Percentiles rank a stretch among this genome's conserved stretches.
These are phyloP conservation scores for Populus hybrid DNA, from an alignment of 441 rosid genomes.

Conservation along the genomic window DNA sequence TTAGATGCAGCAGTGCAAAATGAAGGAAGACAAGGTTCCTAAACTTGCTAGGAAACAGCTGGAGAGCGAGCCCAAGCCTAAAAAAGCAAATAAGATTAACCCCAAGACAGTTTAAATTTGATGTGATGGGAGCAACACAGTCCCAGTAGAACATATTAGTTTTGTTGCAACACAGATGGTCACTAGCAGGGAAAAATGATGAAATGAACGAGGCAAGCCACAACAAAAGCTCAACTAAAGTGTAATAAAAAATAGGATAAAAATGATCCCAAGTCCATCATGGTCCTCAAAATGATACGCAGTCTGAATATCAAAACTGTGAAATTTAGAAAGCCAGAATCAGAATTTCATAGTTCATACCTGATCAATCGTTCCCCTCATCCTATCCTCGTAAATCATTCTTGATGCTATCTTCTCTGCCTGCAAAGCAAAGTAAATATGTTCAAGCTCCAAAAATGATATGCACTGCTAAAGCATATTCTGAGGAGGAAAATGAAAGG, in stretches of 20 bases:
- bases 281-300: neutral
- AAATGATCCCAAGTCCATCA: neutral
- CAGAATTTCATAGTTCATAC: slow-evolving; percentile 26
- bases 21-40: no score
- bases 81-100: neutral
- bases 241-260: neutral
- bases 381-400: slow-evolving; percentile 95
- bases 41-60: neutral
- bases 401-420: slow-evolving; percentile 99
- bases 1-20: neutral
- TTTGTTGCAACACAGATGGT: neutral
- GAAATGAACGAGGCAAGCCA: neutral
- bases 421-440: slow-evolving; percentile 28
- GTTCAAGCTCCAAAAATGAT: no score
- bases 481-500: neutral
- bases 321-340: neutral
- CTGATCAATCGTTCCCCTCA: slow-evolving; percentile 99
- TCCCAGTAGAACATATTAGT: neutral
- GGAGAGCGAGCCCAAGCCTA: neutral
- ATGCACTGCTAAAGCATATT: neutral
- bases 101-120: neutral
- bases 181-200: neutral
- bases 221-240: neutral
- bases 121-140: neutral
- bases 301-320: neutral